Evolutionary conservation across 352 stramenopile species (phyloP).

Genomic region (Phytophthora multivora): DNA sequence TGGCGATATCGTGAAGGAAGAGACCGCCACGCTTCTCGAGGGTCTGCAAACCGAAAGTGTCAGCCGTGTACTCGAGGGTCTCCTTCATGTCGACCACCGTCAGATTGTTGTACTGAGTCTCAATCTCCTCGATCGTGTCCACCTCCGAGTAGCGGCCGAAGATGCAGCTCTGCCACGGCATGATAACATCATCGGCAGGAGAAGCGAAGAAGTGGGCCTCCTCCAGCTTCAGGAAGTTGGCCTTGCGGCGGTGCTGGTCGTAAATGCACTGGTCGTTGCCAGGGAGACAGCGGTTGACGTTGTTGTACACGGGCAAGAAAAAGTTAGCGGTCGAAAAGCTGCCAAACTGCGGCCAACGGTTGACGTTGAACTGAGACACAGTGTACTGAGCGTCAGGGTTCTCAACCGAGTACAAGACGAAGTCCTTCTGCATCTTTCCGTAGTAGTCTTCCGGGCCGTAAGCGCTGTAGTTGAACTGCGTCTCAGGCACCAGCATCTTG

Average conservation of each 20-base stretch:
- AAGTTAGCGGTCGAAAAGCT: slow-evolving; percentile 33
- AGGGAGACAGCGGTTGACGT: slow-evolving; percentile 24
- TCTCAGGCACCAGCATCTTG: slow-evolving; percentile 29
- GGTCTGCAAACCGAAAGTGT: slow-evolving; percentile 45
- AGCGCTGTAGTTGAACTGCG: slow-evolving; percentile 30
- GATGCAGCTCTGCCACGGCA: slow-evolving; percentile 48
- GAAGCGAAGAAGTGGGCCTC: slow-evolving; percentile 51
- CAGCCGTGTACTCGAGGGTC: slow-evolving; percentile 35
- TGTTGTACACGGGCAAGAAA: slow-evolving; percentile 49
- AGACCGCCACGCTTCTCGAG: slow-evolving; percentile 39
- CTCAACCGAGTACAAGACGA: slow-evolving; percentile 32
- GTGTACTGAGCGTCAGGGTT: slow-evolving; percentile 33
- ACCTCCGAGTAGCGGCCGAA: slow-evolving; percentile 50
- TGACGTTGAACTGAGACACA: slow-evolving; percentile 35
- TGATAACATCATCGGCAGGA: slow-evolving; percentile 38
- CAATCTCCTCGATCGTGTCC: slow-evolving; percentile 13
- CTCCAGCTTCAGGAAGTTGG: slow-evolving; percentile 45
- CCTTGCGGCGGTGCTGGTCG: slow-evolving; percentile 37
- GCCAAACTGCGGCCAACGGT: slow-evolving; percentile 33
- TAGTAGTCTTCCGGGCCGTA: slow-evolving; percentile 26
- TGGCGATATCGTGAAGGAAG: slow-evolving; percentile 26
- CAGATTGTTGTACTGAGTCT: slow-evolving; percentile 31
- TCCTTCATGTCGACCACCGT: slow-evolving; percentile 35
- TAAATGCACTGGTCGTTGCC: slow-evolving; percentile 23
- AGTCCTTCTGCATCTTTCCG: slow-evolving; percentile 48